These are phyloP conservation scores for Lipomyces lipofer DNA, from an alignment of 805 yeast genomes.

Conservation along the genomic window DNA sequence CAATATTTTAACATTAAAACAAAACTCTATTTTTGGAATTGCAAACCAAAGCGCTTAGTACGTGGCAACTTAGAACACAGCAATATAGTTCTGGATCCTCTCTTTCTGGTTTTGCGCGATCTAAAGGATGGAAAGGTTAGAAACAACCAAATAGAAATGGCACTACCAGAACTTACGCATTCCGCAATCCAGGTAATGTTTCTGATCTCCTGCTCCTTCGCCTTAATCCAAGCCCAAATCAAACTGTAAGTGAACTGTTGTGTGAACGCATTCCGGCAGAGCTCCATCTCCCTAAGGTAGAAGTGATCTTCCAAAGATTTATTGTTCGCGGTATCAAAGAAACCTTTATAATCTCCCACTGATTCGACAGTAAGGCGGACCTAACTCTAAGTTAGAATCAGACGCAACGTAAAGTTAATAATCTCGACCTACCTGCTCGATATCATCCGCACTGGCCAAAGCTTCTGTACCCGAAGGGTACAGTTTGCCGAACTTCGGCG, in stretches of 20 bases:
- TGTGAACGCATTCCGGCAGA: slow-evolving; percentile 89
- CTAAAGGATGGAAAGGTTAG: neutral
- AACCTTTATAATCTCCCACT: slow-evolving; percentile 38
- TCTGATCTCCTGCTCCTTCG: slow-evolving; percentile 94
- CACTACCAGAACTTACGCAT: slow-evolving; percentile 48
- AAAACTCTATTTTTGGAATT: neutral
- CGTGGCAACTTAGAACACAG: slow-evolving; percentile 66
- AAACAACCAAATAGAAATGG: neutral
- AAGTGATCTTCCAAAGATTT: slow-evolving; percentile 90
- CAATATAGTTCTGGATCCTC: slow-evolving; percentile 84
- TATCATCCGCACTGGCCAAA: slow-evolving; percentile 76
- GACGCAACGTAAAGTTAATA: neutral
- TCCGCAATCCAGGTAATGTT: slow-evolving; percentile 99
- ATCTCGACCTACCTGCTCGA: slow-evolving; percentile 66
- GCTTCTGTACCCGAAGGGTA: slow-evolving; percentile 67
- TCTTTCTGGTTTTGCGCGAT: slow-evolving; percentile 98
- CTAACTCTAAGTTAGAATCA: neutral
- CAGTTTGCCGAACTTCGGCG: slow-evolving; percentile 82
- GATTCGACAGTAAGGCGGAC: slow-evolving; percentile 37
- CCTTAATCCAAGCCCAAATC: slow-evolving; percentile 94
- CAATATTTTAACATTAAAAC: neutral
- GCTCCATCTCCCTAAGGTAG: slow-evolving; percentile 86
- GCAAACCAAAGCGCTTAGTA: neutral
- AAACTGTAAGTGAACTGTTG: slow-evolving; percentile 83
- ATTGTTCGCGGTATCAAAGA: slow-evolving; percentile 47